Percentiles rank a stretch among this genome's conserved stretches.
Conservation (phyloP, 306 rosid species). For the Gastrolobium bilobum region DNA sequence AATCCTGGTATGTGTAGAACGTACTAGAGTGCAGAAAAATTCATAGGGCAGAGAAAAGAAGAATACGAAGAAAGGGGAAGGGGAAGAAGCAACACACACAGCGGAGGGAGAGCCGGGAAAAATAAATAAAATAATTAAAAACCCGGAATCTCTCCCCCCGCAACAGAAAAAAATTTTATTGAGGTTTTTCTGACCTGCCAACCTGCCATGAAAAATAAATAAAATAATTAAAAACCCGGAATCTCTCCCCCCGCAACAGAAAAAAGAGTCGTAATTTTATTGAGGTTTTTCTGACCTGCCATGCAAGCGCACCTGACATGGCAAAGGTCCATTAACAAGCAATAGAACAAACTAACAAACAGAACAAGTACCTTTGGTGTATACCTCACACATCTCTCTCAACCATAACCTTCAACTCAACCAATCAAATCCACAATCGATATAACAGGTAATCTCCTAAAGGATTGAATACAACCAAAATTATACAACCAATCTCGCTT, state of each 20-base stretch:
- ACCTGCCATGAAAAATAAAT: background rate
- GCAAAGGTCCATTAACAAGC: constrained; percentile 67
- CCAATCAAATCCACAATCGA: background rate
- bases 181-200: too few relatives aligned
- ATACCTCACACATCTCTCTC: constrained; percentile 5
- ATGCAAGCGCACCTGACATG: constrained; percentile 90
- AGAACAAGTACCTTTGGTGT: constrained; percentile 8
- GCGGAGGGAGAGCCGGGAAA: constrained; percentile 45
- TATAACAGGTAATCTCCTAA: background rate
- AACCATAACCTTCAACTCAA: constrained; percentile 25
- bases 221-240: constrained; percentile 3
- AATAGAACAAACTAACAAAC: background rate
- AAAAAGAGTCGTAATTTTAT: constrained; percentile 50
- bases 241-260: constrained; percentile 58
- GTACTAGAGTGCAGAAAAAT: background rate
- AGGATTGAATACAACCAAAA: background rate
- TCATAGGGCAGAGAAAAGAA: background rate
- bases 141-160: constrained; percentile 60
- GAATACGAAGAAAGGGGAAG: background rate
- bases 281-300: constrained; percentile 66
- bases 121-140: background rate
- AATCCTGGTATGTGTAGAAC: too few relatives aligned
- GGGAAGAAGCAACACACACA: background rate
- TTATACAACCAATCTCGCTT: background rate
- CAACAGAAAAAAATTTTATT: too few relatives aligned